Conservation (phyloP, 2,329 filamentous ascomycete genomes). For the Epichloe gansuensis region DNA sequence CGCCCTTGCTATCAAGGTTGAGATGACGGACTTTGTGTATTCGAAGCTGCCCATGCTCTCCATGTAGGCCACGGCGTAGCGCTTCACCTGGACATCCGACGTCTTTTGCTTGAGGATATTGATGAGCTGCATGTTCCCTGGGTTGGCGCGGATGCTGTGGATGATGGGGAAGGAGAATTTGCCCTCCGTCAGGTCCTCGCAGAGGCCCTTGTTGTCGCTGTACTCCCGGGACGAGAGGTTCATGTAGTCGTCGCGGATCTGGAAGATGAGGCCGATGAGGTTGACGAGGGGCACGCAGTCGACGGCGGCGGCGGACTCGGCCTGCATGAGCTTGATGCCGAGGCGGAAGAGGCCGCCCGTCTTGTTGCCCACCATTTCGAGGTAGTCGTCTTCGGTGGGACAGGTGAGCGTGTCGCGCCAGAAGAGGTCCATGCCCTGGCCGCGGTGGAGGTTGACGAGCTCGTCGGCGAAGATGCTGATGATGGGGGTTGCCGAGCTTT, state of each 20-base stretch:
- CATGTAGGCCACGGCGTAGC: slow-evolving; percentile 86
- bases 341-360: slow-evolving; percentile 78
- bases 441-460: slow-evolving; percentile 71
- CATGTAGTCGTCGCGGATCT: slow-evolving; percentile 88
- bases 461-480: slow-evolving; percentile 70
- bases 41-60: slow-evolving; percentile 79
- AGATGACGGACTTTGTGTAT: slow-evolving; percentile 62
- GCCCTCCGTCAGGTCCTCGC: slow-evolving; percentile 90
- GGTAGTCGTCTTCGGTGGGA: slow-evolving; percentile 76
- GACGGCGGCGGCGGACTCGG: slow-evolving; percentile 43
- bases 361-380: slow-evolving; percentile 91
- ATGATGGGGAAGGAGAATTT: slow-evolving; percentile 97
- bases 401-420: slow-evolving; percentile 80
- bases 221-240: slow-evolving; percentile 71
- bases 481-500: slow-evolving; percentile 54
- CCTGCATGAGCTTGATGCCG: slow-evolving; percentile 80
- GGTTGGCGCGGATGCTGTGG: slow-evolving; percentile 74
- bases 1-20: slow-evolving; percentile 52
- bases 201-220: slow-evolving; percentile 80
- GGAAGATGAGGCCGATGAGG: slow-evolving; percentile 73
- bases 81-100: slow-evolving; percentile 74
- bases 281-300: slow-evolving; percentile 80
- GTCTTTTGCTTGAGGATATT: slow-evolving; percentile 91
- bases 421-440: slow-evolving; percentile 84
- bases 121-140: slow-evolving; percentile 64